These are phyloP conservation scores for Protomyces macrosporus DNA, from an alignment of 1,139 yeast species.

Conservation along the genomic window DNA sequence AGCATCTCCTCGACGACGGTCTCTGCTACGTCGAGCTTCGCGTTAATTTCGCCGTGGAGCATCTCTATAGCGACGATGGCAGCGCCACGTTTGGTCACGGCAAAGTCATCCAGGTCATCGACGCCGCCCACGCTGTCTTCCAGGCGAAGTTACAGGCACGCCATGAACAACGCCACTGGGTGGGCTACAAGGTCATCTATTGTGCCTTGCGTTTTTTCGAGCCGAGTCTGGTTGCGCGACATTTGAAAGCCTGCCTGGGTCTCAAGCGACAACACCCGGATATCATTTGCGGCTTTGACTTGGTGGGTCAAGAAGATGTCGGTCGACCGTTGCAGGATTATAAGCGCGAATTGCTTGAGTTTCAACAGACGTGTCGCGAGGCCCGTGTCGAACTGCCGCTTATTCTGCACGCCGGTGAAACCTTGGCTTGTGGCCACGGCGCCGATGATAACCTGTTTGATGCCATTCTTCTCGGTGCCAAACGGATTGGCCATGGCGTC, in stretches of 20 bases:
- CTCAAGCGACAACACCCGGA: not conserved
- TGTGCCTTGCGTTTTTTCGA: not conserved
- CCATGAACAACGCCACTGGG: not conserved
- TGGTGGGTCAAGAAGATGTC: slow-evolving; percentile 1
- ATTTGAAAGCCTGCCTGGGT: not conserved
- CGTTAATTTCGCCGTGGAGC: not conserved
- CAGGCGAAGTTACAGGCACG: not conserved
- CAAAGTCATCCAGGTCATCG: not conserved
- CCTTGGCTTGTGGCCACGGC: not conserved
- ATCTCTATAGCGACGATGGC: not conserved
- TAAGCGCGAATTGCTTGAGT: not conserved
- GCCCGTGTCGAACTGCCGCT: not conserved
- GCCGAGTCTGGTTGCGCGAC: not conserved
- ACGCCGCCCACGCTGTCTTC: not conserved
- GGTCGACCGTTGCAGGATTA: not conserved
- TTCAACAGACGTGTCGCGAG: not conserved
- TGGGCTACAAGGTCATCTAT: not conserved
- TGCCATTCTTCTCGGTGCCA: not conserved
- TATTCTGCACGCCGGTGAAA: slow-evolving; percentile 1
- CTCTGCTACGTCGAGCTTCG: not conserved
- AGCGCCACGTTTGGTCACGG: not conserved
- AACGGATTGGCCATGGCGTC: slow-evolving; percentile 1
- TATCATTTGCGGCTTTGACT: not conserved
- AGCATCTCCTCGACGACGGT: not conserved
- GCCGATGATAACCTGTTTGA: slow-evolving; percentile 2